Base-by-base conservation (phyloP, 768 basidiomycete species). In the Cytidiella melzeri region DNA sequence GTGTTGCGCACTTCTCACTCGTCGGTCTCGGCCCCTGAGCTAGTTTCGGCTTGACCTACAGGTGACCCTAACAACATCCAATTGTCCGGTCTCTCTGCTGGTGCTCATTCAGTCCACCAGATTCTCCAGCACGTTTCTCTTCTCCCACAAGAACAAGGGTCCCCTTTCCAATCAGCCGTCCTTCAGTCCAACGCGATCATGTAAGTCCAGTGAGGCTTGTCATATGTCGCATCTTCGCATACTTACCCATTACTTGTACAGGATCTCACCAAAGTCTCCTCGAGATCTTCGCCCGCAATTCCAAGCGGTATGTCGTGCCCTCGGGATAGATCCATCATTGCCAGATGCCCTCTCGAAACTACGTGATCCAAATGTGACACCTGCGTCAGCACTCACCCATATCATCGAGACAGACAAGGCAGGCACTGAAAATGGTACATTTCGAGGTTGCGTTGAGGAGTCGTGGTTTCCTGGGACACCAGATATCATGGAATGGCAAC, bases 81-180 rank as follows among this genome's bases (percentile, higher is more conserved):
- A 53, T 52, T 90, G 9, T 70, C 73, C 12, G 88, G 87, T 0
- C 68, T 86, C n/a, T 89, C 86, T 19, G 87, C 84, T 47, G 86
- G 86, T 77, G 83, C 80, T 1, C 84, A 91, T 63, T 79, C 87
- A 0, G 79, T 86, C 1, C 86, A 87, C 57, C 84, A 89, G 60
- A 61, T 87, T 24, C 69, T 91, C 5, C 84, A 88, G 43, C 79
- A 80, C 55, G 83, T 75, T 24, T 85, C 85, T 2, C 72, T 73
- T 23, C 72, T 87, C 19, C 81, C 84, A 0, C 62, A 71, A 4
- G 77, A 76, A 23, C 63, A 69, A 51, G 61, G 64, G 23, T 78
- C 86, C 0, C 87, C 88, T 0, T 85, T 89, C 58, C 71, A 72
- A 26, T 80, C 81, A 18, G 86, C 83, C 3, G 55, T 77, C 7